phyloP scores from a whole-genome alignment of 1,139 yeast genomes.

The Hemisphaericaspora lyxosophila region DNA sequence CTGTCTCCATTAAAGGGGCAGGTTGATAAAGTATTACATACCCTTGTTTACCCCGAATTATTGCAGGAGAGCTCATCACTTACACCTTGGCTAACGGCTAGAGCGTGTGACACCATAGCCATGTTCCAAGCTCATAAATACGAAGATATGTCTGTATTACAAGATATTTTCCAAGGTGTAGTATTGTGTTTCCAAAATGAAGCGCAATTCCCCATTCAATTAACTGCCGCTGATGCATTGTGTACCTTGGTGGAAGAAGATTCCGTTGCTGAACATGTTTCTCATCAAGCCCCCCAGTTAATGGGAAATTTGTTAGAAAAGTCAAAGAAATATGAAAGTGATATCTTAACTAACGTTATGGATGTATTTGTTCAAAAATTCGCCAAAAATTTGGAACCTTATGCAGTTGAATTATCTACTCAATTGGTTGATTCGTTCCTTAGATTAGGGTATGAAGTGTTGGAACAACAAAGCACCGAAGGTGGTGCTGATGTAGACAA shows the following conservation, averaged over 20 bases:
- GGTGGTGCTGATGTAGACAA: slow-evolving; percentile 39
- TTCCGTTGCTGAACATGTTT: slow-evolving; percentile 44
- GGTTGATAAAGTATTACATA: slow-evolving; percentile 43
- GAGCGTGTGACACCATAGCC: slow-evolving; percentile 58
- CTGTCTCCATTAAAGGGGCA: slow-evolving; percentile 46
- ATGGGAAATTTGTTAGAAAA: slow-evolving; percentile 53
- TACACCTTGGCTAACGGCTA: slow-evolving; percentile 51
- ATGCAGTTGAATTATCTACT: slow-evolving; percentile 49
- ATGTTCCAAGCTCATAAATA: slow-evolving; percentile 41
- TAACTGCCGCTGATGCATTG: slow-evolving; percentile 56
- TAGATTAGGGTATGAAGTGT: slow-evolving; percentile 43
- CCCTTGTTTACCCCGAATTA: slow-evolving; percentile 48
- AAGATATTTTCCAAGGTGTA: slow-evolving; percentile 46
- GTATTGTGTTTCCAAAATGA: slow-evolving; percentile 44
- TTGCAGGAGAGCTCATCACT: slow-evolving; percentile 30
- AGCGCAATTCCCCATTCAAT: slow-evolving; percentile 48
- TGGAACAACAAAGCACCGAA: slow-evolving; percentile 29
- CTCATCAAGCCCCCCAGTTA: slow-evolving; percentile 51
- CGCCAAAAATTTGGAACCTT: slow-evolving; percentile 55
- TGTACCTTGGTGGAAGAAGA: slow-evolving; percentile 50
- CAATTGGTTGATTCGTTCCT: slow-evolving; percentile 51
- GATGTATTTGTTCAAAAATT: slow-evolving; percentile 56
- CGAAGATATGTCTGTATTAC: slow-evolving; percentile 39
- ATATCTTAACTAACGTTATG: slow-evolving; percentile 55
- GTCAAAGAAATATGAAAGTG: slow-evolving; percentile 52